Base-by-base conservation (phyloP, 371 early-diverging fungal species). In the Mortierella sp. region DNA sequence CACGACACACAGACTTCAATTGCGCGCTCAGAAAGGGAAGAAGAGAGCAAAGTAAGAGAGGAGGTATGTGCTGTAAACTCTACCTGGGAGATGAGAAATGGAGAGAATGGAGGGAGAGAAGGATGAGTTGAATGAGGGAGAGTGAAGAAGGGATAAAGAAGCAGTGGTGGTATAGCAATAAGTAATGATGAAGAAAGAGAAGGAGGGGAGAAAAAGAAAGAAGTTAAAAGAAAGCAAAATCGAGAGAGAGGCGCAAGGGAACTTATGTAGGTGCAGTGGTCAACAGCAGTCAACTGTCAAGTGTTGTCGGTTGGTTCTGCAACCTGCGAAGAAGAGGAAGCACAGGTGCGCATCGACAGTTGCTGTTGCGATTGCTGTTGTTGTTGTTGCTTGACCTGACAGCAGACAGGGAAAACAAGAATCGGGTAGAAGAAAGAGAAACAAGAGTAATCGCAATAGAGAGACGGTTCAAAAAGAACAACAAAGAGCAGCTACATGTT, bases 401-500 rank as follows among this genome's bases (percentile, higher is more conserved):
- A 31, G 61, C 19, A 19, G 37, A 10, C 40, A 24, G 37, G 67
- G 24, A 40, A 24, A 67, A 37, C 67, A 67, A 40, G 67, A 67
- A 67, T 67, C 40, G 5, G 9, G 37, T 64, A 37, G 67, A 37
- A 67, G 24, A 26, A 14, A 61, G 61, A 61, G 34, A 61, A 1
- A 34, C 24, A 21, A 11, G 21, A 21, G 34, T 59, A 28, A 59
- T 31, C 16, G 16, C 54, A 54, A 54, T 3, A 59, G 8, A 57
- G 34, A 61, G 19, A 61, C 61, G 34, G 61, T 61, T 28, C 34
- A 61, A 24, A 67, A 6, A 40, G 37, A 24, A 13, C 43, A 44
- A 44, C 13, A 44, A 0, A 43, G 59, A 31, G 16, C 19, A 31
- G 61, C 34, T 19, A 24, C 3, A n/a, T 69, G 79, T 79, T 82